Base-by-base conservation (phyloP, 306 rosid genomes). In the Lathyrus aphaca region DNA sequence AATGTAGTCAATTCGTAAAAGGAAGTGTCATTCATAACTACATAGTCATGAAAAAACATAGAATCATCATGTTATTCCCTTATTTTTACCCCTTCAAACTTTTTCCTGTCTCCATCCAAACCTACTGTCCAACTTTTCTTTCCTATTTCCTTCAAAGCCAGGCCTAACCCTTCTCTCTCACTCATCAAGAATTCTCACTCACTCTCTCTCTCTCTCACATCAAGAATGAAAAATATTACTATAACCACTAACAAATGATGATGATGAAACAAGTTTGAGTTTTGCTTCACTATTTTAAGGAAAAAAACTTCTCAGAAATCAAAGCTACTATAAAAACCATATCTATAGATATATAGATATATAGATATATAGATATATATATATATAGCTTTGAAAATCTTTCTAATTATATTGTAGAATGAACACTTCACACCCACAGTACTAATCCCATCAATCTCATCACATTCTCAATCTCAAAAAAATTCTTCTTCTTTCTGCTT, bases 31-130 rank as follows among this genome's bases (percentile, higher is more conserved):
- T 78, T 91, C 93, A 82, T 81, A 56, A 64, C 79, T 77, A 73
- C 87, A 68, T 74, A 64, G 82, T 78, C 74, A 77, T 75, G 81
- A 86, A 71, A 79, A 74, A 79, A 56, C n/a, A 14, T 77, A 79
- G 84, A 84, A 86, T 80, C 91, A 85, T 86, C 91, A 85, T 86
- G 88, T 79, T 82, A 76, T 82, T 85, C 82, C 75, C 80, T 75
- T 50, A 71, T 64, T 79, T 80, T 86, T 74, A 57, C 79, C 80
- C 66, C 73, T 77, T 56, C 68, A 35, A 80, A 63, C 86, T 75
- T 80, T 83, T 82, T 83, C 77, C 83, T 75, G 90, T 77, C 79
- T 74, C 80, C 55, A 69, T 77, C 82, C 50, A 69, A 71, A 42
- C 82, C 82, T 69, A 64, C 82, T 77, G 85, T 72, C 80, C 74